Evolutionary conservation across 192 early-diverging fungal genomes (phyloP), one percentile per base, ranked within the genome.

Genomic region (Backusella luteola): DNA sequence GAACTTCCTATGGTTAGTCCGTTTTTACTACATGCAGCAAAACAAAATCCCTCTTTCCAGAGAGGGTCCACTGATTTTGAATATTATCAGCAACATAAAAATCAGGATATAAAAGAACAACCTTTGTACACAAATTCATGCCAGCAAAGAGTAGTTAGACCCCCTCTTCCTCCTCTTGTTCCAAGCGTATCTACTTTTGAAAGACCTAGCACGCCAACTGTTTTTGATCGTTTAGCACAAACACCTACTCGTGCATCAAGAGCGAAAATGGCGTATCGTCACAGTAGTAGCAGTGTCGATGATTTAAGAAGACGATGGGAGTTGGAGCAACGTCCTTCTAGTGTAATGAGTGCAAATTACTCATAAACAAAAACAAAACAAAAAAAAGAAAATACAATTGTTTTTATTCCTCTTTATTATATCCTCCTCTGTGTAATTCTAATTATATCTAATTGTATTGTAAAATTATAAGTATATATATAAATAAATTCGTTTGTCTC

Each of bases 181-280:
- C 52, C 53, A 21, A 74, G 53, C 17, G 15, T 53, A 14, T 67
- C 59, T 32, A 67, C 74, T 1, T 44, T 44, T 44, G 74, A 75
- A n/a, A n/a, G 78, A 19, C 29, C 66, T 19, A 75, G 52, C 49
- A 73, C 77, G 9, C 77, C 80, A 9, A 68, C 73, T 1, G 80
- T 81, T 4, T 81, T 81, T 81, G 80, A 77, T n/a, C 67, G 80
- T 1, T 66, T 81, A 59, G 44, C 80, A 26, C 80, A 81, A 56
- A 77, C 77, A 19, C 80, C 76, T 8, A 81, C 80, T 5, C 76
- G 77, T 35, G 72, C 80, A 26, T 81, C 80, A 26, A 69, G 69
- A 34, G 80, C 80, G 3, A 77, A 78, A 36, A 77, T 81, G 73
- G 66, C 72, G 23, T 67, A 81, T 66, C 76, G 80, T 3, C 77